Evolutionary conservation across 176 grass and related monocot genomes (phyloP).

Genomic region (Secale cereale): DNA sequence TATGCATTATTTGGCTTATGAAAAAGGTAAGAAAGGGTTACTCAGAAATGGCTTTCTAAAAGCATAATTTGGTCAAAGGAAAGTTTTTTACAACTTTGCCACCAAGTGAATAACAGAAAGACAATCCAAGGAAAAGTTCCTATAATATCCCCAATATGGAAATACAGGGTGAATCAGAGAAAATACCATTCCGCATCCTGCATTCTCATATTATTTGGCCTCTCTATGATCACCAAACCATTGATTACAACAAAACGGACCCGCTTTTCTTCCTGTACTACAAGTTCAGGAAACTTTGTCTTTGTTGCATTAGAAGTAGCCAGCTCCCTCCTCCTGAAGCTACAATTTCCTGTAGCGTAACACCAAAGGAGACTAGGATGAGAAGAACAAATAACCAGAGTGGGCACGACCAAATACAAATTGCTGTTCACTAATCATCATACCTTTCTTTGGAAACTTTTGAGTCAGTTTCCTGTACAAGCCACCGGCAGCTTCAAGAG

Average conservation of each 20-base stretch:
- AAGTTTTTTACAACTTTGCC: no score
- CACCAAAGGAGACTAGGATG: slow-evolving; percentile 23
- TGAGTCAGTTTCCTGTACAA: slow-evolving; percentile 85
- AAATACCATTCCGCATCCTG: slow-evolving; percentile 72
- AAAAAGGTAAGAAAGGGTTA: background rate
- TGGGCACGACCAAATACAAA: background rate
- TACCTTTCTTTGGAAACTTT: slow-evolving; percentile 87
- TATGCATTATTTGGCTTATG: no score
- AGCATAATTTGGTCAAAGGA: no score
- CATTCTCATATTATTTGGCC: slow-evolving; percentile 59
- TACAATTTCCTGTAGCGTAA: slow-evolving; percentile 51
- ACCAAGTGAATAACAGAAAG: no score
- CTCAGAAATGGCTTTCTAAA: background rate
- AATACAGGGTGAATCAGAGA: background rate
- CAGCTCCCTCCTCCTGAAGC: slow-evolving; percentile 89
- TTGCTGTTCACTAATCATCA: background rate
- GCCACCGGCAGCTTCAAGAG: slow-evolving; percentile 89
- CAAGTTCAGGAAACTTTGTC: slow-evolving; percentile 80
- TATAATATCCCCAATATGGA: background rate
- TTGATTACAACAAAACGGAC: slow-evolving; percentile 95
- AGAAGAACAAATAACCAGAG: background rate
- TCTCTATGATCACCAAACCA: slow-evolving; percentile 69
- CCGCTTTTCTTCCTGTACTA: slow-evolving; percentile 89
- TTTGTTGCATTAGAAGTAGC: slow-evolving; percentile 79
- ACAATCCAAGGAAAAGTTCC: no score